Percentiles rank a stretch among this genome's conserved stretches.
phyloP scores from a whole-genome alignment of 768 basidiomycete species.

The Xerocomellus chrysenteron region DNA sequence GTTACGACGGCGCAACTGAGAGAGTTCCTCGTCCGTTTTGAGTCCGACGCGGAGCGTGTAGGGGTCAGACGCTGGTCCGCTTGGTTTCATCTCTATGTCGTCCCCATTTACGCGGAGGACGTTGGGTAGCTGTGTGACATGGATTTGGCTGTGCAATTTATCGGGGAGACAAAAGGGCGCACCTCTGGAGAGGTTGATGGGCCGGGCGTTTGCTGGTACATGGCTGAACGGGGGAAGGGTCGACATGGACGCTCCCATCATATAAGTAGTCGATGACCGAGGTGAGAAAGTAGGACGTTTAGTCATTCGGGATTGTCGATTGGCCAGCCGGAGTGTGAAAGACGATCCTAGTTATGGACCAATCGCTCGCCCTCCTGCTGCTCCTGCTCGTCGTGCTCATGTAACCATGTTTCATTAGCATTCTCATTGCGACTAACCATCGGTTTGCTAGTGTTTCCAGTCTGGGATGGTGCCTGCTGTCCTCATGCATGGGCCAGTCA shows the following conservation, averaged over 20 bases:
- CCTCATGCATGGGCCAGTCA: conserved; percentile 61
- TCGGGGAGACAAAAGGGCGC: background rate
- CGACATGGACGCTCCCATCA: no score
- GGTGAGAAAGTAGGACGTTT: background rate
- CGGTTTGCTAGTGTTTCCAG: conserved; percentile 40
- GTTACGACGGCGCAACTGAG: conserved; percentile 54
- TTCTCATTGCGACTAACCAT: background rate
- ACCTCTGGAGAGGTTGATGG: conserved; percentile 13
- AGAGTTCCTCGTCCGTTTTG: conserved; percentile 61
- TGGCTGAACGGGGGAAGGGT: background rate
- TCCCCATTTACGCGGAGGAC: background rate
- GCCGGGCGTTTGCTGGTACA: background rate
- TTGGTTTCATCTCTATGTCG: conserved; percentile 43
- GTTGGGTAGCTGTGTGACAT: background rate
- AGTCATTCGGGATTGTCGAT: no score
- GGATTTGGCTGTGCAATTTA: background rate
- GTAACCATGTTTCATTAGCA: conserved; percentile 28
- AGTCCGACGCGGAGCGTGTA: conserved; percentile 62
- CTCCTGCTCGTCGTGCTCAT: conserved; percentile 49
- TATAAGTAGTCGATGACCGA: no score
- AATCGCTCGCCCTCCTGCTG: conserved; percentile 40
- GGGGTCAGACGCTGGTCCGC: conserved; percentile 51
- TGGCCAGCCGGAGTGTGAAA: no score
- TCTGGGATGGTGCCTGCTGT: conserved; percentile 64
- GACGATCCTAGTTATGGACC: conserved; percentile 1